phyloP scores from a whole-genome alignment of 2,329 filamentous ascomycete genomes.

The Samsoniella hepiali region DNA sequence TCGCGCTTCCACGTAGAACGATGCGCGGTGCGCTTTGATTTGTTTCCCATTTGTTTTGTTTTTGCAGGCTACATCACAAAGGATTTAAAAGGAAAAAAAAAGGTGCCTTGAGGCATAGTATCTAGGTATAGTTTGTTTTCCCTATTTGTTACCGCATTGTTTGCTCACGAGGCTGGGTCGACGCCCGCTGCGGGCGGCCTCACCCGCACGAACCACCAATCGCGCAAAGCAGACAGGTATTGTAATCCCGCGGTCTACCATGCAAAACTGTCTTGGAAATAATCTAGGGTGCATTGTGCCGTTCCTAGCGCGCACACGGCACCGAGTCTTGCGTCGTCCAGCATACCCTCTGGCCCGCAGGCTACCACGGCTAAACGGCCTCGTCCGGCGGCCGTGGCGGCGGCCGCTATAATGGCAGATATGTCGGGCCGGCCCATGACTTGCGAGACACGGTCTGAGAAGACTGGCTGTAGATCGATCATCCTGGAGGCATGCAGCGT shows the following conservation, averaged over 20 bases:
- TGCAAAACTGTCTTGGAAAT: constrained; percentile 43
- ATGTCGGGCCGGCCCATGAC: constrained; percentile 34
- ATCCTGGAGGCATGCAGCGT: constrained; percentile 36
- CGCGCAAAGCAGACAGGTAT: background rate
- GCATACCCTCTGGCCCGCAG: constrained; percentile 44
- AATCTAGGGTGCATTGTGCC: constrained; percentile 32
- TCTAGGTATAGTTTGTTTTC: background rate
- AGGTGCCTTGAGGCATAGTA: no score
- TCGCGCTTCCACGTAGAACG: constrained; percentile 6
- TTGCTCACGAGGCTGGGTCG: background rate
- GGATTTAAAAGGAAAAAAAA: background rate
- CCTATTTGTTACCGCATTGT: background rate
- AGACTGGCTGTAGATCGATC: constrained; percentile 14
- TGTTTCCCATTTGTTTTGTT: background rate
- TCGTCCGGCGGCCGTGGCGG: constrained; percentile 19
- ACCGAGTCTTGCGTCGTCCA: constrained; percentile 39
- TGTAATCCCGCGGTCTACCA: constrained; percentile 30
- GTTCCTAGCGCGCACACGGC: constrained; percentile 31
- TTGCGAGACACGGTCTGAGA: constrained; percentile 21
- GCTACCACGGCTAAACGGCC: constrained; percentile 39
- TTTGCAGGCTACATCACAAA: background rate
- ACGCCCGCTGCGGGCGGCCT: background rate
- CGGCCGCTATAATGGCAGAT: constrained; percentile 29
- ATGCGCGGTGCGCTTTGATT: background rate
- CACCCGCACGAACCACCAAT: background rate